These are phyloP conservation scores for Suillus clintonianus DNA, from an alignment of 768 basidiomycete genomes.

Conservation along the genomic window DNA sequence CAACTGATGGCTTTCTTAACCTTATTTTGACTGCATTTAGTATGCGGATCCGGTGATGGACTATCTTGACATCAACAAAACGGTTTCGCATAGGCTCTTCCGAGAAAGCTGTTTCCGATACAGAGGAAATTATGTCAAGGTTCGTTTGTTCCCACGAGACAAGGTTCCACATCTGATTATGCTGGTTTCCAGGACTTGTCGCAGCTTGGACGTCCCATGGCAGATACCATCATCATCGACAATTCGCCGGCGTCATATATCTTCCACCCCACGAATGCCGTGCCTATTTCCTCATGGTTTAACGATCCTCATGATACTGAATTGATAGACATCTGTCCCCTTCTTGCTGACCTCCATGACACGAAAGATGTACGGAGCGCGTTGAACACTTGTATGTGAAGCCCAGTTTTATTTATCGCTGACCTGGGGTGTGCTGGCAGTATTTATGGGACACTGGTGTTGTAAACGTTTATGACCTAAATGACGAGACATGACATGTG, in stretches of 20 bases:
- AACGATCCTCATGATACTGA: slow-evolving; percentile 78
- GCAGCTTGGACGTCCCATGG: slow-evolving; percentile 69
- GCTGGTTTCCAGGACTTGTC: slow-evolving; percentile 57
- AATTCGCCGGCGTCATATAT: slow-evolving; percentile 80
- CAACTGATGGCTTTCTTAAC: slow-evolving; percentile 10
- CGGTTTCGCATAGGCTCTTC: slow-evolving; percentile 88
- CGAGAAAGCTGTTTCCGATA: slow-evolving; percentile 96
- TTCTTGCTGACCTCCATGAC: slow-evolving; percentile 61
- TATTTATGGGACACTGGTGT: not conserved
- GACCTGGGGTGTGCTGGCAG: not conserved
- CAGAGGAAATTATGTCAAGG: slow-evolving; percentile 96
- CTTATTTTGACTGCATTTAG: slow-evolving; percentile 39
- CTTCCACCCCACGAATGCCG: slow-evolving; percentile 81
- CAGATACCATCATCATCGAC: slow-evolving; percentile 74
- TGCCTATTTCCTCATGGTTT: slow-evolving; percentile 79
- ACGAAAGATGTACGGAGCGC: slow-evolving; percentile 69
- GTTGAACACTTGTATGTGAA: slow-evolving; percentile 39
- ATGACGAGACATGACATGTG: not conserved
- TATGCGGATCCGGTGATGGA: slow-evolving; percentile 96
- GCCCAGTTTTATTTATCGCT: not conserved
- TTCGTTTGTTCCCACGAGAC: slow-evolving; percentile 33
- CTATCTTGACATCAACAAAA: slow-evolving; percentile 84
- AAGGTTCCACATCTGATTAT: slow-evolving; percentile 5
- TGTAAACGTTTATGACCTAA: not conserved
- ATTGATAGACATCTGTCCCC: slow-evolving; percentile 67